Evolutionary conservation across 106 monocot genomes (phyloP), one percentile per base, ranked within the genome.

Genomic region (Platanthera zijinensis): DNA sequence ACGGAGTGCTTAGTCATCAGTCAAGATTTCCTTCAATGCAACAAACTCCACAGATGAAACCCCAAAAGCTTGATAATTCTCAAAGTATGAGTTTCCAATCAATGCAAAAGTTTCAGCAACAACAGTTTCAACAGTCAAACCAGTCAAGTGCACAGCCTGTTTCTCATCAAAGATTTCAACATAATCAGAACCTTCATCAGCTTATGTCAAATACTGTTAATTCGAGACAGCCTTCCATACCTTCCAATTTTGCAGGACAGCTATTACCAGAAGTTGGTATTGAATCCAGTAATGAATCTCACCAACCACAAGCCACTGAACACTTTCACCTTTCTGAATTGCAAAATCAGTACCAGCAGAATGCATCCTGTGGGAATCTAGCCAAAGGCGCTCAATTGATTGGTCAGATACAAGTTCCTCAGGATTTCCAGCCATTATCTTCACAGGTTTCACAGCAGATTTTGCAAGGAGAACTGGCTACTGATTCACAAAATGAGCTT

Each of bases 21-120:
- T 8, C 83, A 51, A 80, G 81, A 72, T 53, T 93, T 70, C 86
- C 87, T 57, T 66, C 82, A 61, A 84, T 77, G 59, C 89, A 87
- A 64, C 84, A 86, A 46, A 75, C 56, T 76, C 69, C 85, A 46
- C 59, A 74, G 8, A 73, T 85, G 66, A 84, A 85, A 75, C 57
- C 88, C 81, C 83, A 87, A 77, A 71, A 78, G 22, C 59, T 80
- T 74, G 88, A 90, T 85, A 71, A 81, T 67, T 88, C 90, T 52
- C 88, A 96, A 56, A 90, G 84, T 63, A 82, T 88, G 88, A 89
- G 85, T 74, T 85, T 87, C 51, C 93, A 89, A 52, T 63, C 85
- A 74, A 25, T 57, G 19, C 82, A 54, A 28, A 86, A 89, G 39
- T 39, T 85, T 57, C 88, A 87, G 72, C 87, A 88, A 10, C 88